Evolutionary conservation across 495 filamentous ascomycete species (phyloP).

Genomic region (Neurospora tetraspora): DNA sequence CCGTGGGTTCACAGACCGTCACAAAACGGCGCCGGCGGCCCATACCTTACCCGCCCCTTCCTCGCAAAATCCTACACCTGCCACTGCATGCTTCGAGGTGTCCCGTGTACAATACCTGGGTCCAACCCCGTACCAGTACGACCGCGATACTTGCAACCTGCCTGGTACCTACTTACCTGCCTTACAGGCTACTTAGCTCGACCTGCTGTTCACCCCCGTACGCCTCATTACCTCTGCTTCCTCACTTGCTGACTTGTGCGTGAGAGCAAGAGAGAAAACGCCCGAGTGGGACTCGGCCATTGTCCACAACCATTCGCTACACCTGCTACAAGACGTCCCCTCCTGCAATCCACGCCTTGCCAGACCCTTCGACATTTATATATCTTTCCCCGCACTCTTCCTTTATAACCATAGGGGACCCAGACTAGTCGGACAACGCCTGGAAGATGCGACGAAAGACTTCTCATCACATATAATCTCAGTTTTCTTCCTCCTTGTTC

Average conservation of each 20-base stretch:
- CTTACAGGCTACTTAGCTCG: slow-evolving; percentile 7
- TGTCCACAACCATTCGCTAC: slow-evolving; percentile 12
- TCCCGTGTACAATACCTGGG: slow-evolving; percentile 16
- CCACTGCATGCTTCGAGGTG: not conserved
- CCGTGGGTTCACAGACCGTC: slow-evolving; percentile 21
- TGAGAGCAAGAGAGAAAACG: slow-evolving; percentile 1
- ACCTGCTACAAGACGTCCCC: slow-evolving; percentile 8
- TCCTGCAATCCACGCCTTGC: slow-evolving; percentile 5
- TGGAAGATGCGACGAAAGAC: slow-evolving; percentile 20
- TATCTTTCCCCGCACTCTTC: slow-evolving; percentile 17
- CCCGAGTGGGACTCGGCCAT: slow-evolving; percentile 13
- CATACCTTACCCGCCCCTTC: slow-evolving; percentile 20
- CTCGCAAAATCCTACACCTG: slow-evolving; percentile 8
- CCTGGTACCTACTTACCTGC: slow-evolving; percentile 1
- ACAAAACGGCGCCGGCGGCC: slow-evolving; percentile 19
- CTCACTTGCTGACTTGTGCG: slow-evolving; percentile 19
- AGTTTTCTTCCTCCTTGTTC: slow-evolving; percentile 6
- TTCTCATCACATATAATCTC: slow-evolving; percentile 12
- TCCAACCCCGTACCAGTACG: slow-evolving; percentile 25
- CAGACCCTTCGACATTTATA: slow-evolving; percentile 9
- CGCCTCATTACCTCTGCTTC: not conserved
- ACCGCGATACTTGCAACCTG: slow-evolving; percentile 14
- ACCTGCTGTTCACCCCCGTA: not conserved
- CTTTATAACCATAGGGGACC: not conserved
- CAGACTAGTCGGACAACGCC: slow-evolving; percentile 4